Conservation (phyloP, 306 rosid genomes). For the Neltuma alba region DNA sequence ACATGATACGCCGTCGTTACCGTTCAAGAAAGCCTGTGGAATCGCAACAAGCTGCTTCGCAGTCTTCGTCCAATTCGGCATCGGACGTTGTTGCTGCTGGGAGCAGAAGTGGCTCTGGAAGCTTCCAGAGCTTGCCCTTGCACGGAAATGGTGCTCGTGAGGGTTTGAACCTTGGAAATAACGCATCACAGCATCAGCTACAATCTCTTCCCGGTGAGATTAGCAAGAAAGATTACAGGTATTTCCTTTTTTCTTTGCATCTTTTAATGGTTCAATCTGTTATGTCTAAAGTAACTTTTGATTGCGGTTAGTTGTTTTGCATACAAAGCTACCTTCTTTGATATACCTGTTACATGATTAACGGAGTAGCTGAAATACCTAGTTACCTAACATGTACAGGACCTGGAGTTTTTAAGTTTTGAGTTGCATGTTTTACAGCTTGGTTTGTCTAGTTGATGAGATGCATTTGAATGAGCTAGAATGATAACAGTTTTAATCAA, state of each 20-base stretch:
- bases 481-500: background rate
- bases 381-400: constrained; percentile 38
- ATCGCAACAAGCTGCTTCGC: constrained; percentile 54
- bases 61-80: constrained; percentile 49
- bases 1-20: constrained; percentile 74
- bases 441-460: constrained; percentile 6
- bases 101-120: constrained; percentile 43
- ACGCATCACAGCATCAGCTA: constrained; percentile 51
- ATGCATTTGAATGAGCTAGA: constrained; percentile 18
- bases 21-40: constrained; percentile 92
- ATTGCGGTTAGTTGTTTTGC: constrained; percentile 15
- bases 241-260: background rate
- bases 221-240: constrained; percentile 76
- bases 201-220: constrained; percentile 63
- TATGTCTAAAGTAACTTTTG: background rate
- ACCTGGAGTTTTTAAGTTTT: constrained; percentile 21
- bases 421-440: constrained; percentile 19
- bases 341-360: background rate
- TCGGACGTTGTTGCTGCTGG: constrained; percentile 43
- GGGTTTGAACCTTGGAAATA: constrained; percentile 53
- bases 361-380: constrained; percentile 35
- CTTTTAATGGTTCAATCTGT: background rate
- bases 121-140: constrained; percentile 63
- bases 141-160: constrained; percentile 57
- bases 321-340: background rate